Evolutionary conservation across 2,329 filamentous ascomycete species (phyloP).

Genomic region (Bipolaris cookei): DNA sequence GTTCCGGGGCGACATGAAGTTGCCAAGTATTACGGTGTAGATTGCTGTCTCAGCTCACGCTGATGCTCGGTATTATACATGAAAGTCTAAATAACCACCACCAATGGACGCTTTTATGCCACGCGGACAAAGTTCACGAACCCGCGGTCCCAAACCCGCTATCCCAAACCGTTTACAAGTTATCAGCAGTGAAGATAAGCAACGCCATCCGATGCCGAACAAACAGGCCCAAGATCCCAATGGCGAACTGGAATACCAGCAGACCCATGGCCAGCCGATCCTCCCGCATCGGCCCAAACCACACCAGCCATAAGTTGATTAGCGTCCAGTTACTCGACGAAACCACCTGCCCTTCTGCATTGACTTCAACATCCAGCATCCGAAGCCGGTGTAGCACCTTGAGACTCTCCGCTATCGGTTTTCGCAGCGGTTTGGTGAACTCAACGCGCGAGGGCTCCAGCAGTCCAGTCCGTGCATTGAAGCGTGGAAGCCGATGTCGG

Average conservation of each 20-base stretch:
- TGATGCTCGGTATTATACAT: neutral
- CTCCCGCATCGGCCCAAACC: constrained; percentile 90
- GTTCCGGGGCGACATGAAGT: neutral
- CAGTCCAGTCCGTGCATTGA: constrained; percentile 83
- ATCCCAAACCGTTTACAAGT: constrained; percentile 51
- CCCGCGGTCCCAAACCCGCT: no score
- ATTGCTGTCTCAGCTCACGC: neutral
- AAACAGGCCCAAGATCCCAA: constrained; percentile 83
- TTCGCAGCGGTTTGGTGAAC: constrained; percentile 72
- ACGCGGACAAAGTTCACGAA: neutral
- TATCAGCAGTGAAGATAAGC: constrained; percentile 89
- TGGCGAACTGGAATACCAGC: constrained; percentile 74
- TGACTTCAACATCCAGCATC: constrained; percentile 71
- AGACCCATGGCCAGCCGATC: constrained; percentile 82
- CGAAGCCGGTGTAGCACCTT: constrained; percentile 71
- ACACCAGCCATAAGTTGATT: constrained; percentile 94
- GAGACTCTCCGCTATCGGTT: constrained; percentile 67
- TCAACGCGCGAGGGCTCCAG: constrained; percentile 85
- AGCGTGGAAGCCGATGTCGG: constrained; percentile 85
- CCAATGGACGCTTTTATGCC: neutral
- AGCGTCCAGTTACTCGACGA: constrained; percentile 92
- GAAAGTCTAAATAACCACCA: neutral
- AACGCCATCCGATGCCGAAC: constrained; percentile 84
- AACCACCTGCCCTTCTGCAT: constrained; percentile 72
- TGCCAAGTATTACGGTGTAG: neutral